Percentiles rank a stretch among this genome's conserved stretches.
Evolutionary conservation across 2,329 filamentous ascomycete species (phyloP).

Genomic region (Aspergillus thermomutatus): DNA sequence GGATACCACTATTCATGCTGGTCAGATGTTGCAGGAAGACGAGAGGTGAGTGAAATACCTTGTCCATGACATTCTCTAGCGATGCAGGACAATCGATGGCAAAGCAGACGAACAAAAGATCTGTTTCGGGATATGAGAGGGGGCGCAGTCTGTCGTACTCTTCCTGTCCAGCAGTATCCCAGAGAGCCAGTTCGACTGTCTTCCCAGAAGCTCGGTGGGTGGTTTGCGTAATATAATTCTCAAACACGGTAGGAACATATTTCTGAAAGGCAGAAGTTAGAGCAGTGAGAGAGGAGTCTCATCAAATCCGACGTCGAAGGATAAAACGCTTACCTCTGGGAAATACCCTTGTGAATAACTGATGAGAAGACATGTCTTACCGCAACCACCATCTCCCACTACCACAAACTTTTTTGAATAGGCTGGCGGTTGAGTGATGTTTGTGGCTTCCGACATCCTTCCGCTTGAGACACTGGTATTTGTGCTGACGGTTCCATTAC

Average conservation of each 20-base stretch:
- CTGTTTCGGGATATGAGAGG: slow-evolving; percentile 95
- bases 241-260: slow-evolving; percentile 99
- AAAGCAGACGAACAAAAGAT: slow-evolving; percentile 97
- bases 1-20: slow-evolving; percentile 82
- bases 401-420: slow-evolving; percentile 99
- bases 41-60: slow-evolving; percentile 58
- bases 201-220: slow-evolving; percentile 84
- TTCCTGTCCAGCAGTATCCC: slow-evolving; percentile 98
- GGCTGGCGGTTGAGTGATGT: slow-evolving; percentile 82
- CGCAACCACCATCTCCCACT: slow-evolving; percentile 94
- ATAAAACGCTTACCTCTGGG: slow-evolving; percentile 70
- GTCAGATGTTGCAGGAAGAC: slow-evolving; percentile 7
- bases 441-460: slow-evolving; percentile 74
- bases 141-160: slow-evolving; percentile 96
- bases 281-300: background rate
- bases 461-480: slow-evolving; percentile 70
- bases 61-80: slow-evolving; percentile 97
- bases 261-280: slow-evolving; percentile 58
- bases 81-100: slow-evolving; percentile 98
- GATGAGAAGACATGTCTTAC: slow-evolving; percentile 97
- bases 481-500: slow-evolving; percentile 87
- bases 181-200: slow-evolving; percentile 91
- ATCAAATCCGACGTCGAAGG: background rate
- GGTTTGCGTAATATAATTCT: slow-evolving; percentile 99
- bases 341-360: slow-evolving; percentile 99